Evolutionary conservation across 768 basidiomycete species (phyloP), one percentile per base, ranked within the genome.

Genomic region (Russula emetica): DNA sequence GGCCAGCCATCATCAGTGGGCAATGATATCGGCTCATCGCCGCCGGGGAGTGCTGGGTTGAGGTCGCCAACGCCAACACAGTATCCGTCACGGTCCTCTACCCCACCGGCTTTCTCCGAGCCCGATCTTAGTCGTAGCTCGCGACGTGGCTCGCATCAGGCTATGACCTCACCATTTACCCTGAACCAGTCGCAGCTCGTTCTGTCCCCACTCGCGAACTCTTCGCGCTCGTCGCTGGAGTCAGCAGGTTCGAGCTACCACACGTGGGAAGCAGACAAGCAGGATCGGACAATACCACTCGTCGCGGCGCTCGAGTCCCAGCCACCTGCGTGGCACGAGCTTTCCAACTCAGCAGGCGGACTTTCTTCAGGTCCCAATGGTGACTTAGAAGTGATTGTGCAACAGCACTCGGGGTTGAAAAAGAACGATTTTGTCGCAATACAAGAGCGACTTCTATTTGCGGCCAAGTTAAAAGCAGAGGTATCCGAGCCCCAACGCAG

Each of bases 161-260:
- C 59, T n/a, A 40, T 79, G 22, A 76, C 79, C 47, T 81, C 82
- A 55, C 83, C 84, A 54, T 80, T 82, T 71, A 75, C 80, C 53
- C 76, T 82, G 32, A 78, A 77, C 51, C 73, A 81, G 40, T 82
- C 81, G 40, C 82, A 83, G 59, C 80, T 87, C 56, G 77, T 86
- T n/a, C 81, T 92, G 58, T 85, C 87, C 42, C 85, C 88, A 5
- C 74, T 88, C 20, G 81, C 80, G 18, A 92, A 86, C 66, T 88
- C 88, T 8, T 92, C 91, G 32, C 82, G 85, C 32, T 88, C 90
- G 16, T 93, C 92, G 7, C 75, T 93, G 24, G 88, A 86, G 63
- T 92, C 90, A 11, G 81, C 79, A 40, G 90, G 92, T 18, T 94
- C 92, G 3, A 93, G 92, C 73, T 93, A 90, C 72, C 90, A 92